Conservation (phyloP, 768 basidiomycete species). For the Boletus eberwhitei region DNA sequence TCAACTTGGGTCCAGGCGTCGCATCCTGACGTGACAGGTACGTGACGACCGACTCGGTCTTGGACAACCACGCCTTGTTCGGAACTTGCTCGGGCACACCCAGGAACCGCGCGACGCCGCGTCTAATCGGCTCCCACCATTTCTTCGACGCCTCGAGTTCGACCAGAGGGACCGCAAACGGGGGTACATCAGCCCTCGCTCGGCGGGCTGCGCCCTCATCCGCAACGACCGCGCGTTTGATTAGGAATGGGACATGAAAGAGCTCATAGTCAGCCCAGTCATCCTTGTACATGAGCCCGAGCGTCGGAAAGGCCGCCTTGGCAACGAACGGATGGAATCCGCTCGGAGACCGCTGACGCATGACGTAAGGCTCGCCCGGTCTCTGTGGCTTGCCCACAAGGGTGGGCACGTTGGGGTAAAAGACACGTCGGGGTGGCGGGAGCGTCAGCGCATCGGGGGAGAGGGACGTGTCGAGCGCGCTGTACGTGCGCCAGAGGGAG, state of each 20-base stretch:
- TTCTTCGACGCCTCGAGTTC: constrained; percentile 41
- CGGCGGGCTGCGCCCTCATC: constrained; percentile 66
- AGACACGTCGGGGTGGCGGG: constrained; percentile 65
- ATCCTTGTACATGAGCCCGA: constrained; percentile 61
- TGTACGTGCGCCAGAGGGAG: constrained; percentile 75
- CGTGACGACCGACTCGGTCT: constrained; percentile 51
- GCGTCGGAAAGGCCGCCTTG: constrained; percentile 71
- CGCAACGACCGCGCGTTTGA: constrained; percentile 74
- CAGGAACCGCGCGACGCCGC: constrained; percentile 43
- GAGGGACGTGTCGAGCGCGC: constrained; percentile 51
- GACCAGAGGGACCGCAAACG: constrained; percentile 41
- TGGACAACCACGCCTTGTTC: constrained; percentile 12
- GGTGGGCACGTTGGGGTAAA: constrained; percentile 67
- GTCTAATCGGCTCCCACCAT: constrained; percentile 70
- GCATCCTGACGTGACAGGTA: constrained; percentile 66
- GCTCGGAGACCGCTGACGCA: constrained; percentile 46
- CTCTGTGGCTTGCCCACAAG: constrained; percentile 45
- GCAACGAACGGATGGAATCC: constrained; percentile 72
- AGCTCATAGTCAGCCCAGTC: constrained; percentile 78
- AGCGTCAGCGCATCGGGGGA: constrained; percentile 49
- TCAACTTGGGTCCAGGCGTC: constrained; percentile 46
- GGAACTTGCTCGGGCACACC: constrained; percentile 26
- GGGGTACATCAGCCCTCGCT: constrained; percentile 21
- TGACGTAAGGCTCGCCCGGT: constrained; percentile 30
- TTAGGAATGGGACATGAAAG: constrained; percentile 65